phyloP scores from a whole-genome alignment of 2,329 filamentous ascomycete species.

The Delphinella strobiligena region DNA sequence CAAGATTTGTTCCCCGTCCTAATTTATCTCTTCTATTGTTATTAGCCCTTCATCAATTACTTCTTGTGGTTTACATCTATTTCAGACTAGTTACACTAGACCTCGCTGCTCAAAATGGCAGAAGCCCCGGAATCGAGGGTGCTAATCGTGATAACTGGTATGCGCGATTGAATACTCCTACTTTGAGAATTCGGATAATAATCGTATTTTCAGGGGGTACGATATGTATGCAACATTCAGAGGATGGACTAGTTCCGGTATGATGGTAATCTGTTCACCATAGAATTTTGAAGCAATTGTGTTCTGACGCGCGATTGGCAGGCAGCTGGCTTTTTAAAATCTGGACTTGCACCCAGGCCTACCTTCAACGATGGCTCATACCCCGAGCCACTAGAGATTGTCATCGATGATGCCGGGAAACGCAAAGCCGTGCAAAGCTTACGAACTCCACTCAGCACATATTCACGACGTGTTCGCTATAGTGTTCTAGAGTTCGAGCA shows the following conservation, averaged over 20 bases:
- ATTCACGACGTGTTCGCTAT: conserved; percentile 72
- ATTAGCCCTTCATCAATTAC: too few relatives aligned
- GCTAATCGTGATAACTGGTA: conserved; percentile 79
- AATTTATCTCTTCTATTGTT: too few relatives aligned
- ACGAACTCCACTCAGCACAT: conserved; percentile 67
- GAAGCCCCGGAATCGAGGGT: conserved; percentile 59
- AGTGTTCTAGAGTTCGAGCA: conserved; percentile 74
- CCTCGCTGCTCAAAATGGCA: too few relatives aligned
- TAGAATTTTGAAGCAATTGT: not conserved
- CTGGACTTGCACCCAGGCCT: conserved; percentile 68
- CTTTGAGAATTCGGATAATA: not conserved
- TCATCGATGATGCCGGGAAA: conserved; percentile 37
- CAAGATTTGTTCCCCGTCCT: too few relatives aligned
- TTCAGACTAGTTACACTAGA: too few relatives aligned
- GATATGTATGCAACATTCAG: conserved; percentile 81
- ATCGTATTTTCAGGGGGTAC: conserved; percentile 42
- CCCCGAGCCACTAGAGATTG: conserved; percentile 42
- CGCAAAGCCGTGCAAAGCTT: conserved; percentile 51
- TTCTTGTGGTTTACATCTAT: too few relatives aligned
- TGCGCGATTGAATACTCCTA: conserved; percentile 15
- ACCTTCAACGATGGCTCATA: conserved; percentile 72
- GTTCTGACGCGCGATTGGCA: not conserved
- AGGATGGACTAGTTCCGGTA: conserved; percentile 68
- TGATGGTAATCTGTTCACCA: conserved; percentile 5
- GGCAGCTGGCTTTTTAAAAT: conserved; percentile 60